Percentiles rank a stretch among this genome's conserved stretches.
Evolutionary conservation across 1,284 basidiomycete genomes (phyloP).

Genomic region (Apiotrichum montevideense): DNA sequence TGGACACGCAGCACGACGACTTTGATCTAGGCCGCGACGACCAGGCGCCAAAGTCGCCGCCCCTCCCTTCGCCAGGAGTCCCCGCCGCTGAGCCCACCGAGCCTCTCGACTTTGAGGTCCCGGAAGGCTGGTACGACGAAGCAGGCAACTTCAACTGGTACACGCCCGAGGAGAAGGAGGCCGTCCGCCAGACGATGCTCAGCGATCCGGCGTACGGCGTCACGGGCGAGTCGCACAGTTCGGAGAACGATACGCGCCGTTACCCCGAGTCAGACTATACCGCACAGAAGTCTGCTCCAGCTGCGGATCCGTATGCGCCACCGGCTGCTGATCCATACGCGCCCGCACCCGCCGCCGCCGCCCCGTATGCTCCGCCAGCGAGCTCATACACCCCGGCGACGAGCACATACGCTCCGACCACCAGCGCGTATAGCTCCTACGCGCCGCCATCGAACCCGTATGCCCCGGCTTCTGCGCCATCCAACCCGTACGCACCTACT

Average conservation of each 20-base stretch:
- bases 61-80: not conserved
- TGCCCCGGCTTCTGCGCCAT: no score
- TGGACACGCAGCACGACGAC: slow-evolving; percentile 21
- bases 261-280: slow-evolving; percentile 1
- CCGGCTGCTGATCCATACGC: slow-evolving; percentile 3
- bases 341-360: not conserved
- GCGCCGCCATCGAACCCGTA: not conserved
- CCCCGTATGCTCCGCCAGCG: slow-evolving; percentile 10
- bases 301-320: not conserved
- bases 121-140: slow-evolving; percentile 44
- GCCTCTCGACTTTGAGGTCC: slow-evolving; percentile 30
- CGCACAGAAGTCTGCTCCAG: not conserved
- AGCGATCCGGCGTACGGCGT: slow-evolving; percentile 6
- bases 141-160: slow-evolving; percentile 38
- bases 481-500: no score
- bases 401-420: not conserved
- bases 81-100: slow-evolving; percentile 10
- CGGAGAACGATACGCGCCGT: slow-evolving; percentile 6
- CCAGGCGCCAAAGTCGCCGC: not conserved
- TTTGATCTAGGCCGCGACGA: slow-evolving; percentile 15
- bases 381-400: slow-evolving; percentile 2
- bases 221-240: not conserved
- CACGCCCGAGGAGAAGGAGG: slow-evolving; percentile 39
- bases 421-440: not conserved
- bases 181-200: slow-evolving; percentile 32